Evolutionary conservation across 2,329 filamentous ascomycete genomes (phyloP).

Genomic region (Celoporthe dispersa): DNA sequence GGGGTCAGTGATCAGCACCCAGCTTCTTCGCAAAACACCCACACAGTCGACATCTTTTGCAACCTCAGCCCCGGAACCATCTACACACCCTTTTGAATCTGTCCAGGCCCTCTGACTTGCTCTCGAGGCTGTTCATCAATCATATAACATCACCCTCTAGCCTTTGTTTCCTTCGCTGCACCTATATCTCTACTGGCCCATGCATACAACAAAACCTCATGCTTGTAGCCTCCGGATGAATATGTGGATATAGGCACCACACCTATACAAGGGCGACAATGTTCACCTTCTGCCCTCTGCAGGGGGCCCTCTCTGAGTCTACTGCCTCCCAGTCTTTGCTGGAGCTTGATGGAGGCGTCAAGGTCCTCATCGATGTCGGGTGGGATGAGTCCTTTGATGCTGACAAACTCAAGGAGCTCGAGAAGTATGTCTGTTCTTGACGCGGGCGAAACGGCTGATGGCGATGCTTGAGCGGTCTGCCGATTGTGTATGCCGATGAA

Average conservation of each 20-base stretch:
- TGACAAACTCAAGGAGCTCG: constrained; percentile 80
- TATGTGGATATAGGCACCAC: constrained; percentile 16
- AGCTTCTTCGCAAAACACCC: constrained; percentile 2
- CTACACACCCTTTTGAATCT: too few relatives aligned
- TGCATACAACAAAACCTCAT: neutral
- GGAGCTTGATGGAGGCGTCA: constrained; percentile 95
- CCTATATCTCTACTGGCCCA: neutral
- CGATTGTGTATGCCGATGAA: neutral
- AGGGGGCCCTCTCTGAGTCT: constrained; percentile 87
- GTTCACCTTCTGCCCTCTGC: constrained; percentile 94
- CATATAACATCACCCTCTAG: neutral
- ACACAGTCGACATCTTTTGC: neutral
- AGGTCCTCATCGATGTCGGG: constrained; percentile 90
- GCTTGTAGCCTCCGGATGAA: constrained; percentile 13
- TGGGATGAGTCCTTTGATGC: constrained; percentile 94
- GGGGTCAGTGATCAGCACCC: neutral
- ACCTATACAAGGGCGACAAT: constrained; percentile 54
- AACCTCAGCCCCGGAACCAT: neutral
- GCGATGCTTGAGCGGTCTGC: too few relatives aligned
- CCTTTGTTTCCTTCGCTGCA: neutral
- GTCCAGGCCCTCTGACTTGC: neutral
- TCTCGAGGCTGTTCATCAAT: neutral
- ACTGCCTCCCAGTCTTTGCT: constrained; percentile 92
- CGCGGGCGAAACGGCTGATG: neutral
- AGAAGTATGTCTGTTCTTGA: constrained; percentile 66